A percentile compares a stretch with the other conserved stretches of the same genome.
phyloP scores from a whole-genome alignment of 2,329 filamentous ascomycete species.

The Colletotrichum paranaense region DNA sequence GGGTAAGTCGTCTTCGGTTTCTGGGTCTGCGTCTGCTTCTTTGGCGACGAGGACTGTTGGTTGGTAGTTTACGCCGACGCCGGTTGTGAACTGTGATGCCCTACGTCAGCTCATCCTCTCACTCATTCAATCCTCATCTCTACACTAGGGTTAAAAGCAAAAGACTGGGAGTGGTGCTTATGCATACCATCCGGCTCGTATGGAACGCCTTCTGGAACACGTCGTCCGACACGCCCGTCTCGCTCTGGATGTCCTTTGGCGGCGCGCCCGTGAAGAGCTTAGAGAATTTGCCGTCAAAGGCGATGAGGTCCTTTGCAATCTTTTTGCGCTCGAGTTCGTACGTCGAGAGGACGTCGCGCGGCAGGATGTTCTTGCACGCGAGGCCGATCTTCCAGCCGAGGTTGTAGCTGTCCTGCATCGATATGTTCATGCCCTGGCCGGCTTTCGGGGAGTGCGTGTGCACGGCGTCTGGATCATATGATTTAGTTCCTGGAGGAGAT shows the following conservation, averaged over 20 bases:
- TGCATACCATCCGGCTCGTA: constrained; percentile 59
- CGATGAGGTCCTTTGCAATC: constrained; percentile 68
- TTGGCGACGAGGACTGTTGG: constrained; percentile 67
- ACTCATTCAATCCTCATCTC: no score
- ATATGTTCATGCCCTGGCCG: constrained; percentile 79
- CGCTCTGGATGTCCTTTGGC: constrained; percentile 68
- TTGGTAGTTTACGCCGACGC: constrained; percentile 65
- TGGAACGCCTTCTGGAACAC: constrained; percentile 71
- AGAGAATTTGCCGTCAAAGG: constrained; percentile 69
- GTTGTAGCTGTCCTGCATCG: constrained; percentile 74
- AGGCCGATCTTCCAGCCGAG: constrained; percentile 67
- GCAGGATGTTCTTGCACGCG: constrained; percentile 55
- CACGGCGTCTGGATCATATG: constrained; percentile 61
- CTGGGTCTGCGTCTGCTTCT: constrained; percentile 41
- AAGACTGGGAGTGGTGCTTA: neutral
- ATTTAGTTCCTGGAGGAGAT: neutral
- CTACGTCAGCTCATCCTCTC: neutral
- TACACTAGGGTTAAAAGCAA: no score
- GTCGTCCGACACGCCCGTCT: constrained; percentile 69
- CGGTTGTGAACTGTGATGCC: constrained; percentile 34
- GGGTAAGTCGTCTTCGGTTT: constrained; percentile 43
- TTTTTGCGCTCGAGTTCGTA: constrained; percentile 65
- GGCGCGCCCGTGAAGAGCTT: constrained; percentile 66
- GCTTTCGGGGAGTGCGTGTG: constrained; percentile 69
- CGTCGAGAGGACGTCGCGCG: constrained; percentile 56